A percentile compares a stretch with the other conserved stretches of the same genome.
Conservation (phyloP, 345 rosid genomes). For the Camelina neglecta region DNA sequence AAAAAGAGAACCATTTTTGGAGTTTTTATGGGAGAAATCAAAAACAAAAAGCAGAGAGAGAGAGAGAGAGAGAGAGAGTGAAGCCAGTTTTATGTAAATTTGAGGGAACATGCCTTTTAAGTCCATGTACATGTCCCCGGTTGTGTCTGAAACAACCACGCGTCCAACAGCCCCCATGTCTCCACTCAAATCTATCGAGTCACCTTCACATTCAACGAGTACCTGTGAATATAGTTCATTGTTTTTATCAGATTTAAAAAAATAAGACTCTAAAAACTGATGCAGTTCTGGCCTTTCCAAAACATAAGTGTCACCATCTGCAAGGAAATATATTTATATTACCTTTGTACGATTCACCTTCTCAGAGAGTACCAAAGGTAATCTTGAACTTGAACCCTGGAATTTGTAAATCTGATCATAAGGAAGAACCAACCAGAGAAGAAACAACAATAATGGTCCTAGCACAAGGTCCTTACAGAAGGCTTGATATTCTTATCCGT, state of each 20-base stretch:
- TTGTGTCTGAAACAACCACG: slow-evolving; percentile 68
- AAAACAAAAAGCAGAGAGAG: slow-evolving; percentile 11
- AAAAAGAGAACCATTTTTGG: not conserved
- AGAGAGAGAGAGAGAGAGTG: not conserved
- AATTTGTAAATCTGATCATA: slow-evolving; percentile 39
- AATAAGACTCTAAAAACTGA: not conserved
- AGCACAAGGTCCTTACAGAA: slow-evolving; percentile 57
- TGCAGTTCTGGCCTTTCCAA: slow-evolving; percentile 1
- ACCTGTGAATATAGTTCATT: slow-evolving; percentile 58
- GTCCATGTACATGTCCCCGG: slow-evolving; percentile 73
- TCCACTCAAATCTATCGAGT: slow-evolving; percentile 92
- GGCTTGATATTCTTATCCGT: slow-evolving; percentile 56
- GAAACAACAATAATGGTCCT: slow-evolving; percentile 23
- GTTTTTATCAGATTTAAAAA: slow-evolving; percentile 4
- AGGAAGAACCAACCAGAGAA: slow-evolving; percentile 26
- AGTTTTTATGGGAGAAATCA: not conserved
- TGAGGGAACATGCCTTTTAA: slow-evolving; percentile 68
- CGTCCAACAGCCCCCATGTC: slow-evolving; percentile 98
- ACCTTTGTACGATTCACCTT: slow-evolving; percentile 91
- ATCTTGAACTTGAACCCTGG: slow-evolving; percentile 72
- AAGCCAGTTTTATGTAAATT: slow-evolving; percentile 14
- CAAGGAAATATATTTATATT: slow-evolving; percentile 33
- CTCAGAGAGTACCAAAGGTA: slow-evolving; percentile 92
- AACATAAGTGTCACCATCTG: slow-evolving; percentile 1
- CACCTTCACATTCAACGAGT: slow-evolving; percentile 95